Evolutionary conservation across 495 filamentous ascomycete genomes (phyloP), one percentile per base, ranked within the genome.

Genomic region (Stereocaulon alpinum): DNA sequence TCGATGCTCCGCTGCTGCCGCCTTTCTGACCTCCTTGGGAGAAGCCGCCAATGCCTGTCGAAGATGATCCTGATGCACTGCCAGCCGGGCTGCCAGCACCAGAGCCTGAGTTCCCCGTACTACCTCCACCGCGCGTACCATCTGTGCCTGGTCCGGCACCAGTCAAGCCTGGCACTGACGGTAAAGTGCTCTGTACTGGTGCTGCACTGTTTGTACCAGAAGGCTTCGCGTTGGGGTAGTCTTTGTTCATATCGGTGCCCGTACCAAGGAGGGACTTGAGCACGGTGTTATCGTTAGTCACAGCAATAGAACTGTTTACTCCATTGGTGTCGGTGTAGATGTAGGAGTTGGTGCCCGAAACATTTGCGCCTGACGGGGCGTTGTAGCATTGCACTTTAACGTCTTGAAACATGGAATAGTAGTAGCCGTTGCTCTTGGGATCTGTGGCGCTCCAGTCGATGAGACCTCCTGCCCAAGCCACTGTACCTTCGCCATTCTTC

Each of bases 401-500:
- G 40, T 91, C 83, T 55, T 81, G 78, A 65, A 95, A 81, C 32
- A 80, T 82, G 53, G 90, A 87, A 71, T 87, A 96, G 79, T 95
- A 94, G 77, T 96, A 96, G 11, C 88, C 87, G 67, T 83, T 74
- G 43, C 85, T 74, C 77, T 91, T 74, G 77, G 96, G 91, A 69
- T 92, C 87, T 51, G 76, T 74, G 63, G 78, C 81, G 69, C 88
- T 80, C 93, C 93, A 98, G 73, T 94, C 79, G 63, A 98, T 89
- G 58, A 78, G 72, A 61, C 93, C 93, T 65, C 93, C 93, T 15
- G 93, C 86, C 93, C 93, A 98, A 50, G 82, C 80, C 62, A 96
- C 82, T 17, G 93, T 97, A 61, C 94, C 93, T 66, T 84, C 57
- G 30, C 81, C 87, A 68, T 95, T 96, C 71, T 80, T 79, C 22